Percentiles rank a stretch among this genome's conserved stretches.
phyloP scores from a whole-genome alignment of 352 stramenopile species.

The Phytophthora europaea region DNA sequence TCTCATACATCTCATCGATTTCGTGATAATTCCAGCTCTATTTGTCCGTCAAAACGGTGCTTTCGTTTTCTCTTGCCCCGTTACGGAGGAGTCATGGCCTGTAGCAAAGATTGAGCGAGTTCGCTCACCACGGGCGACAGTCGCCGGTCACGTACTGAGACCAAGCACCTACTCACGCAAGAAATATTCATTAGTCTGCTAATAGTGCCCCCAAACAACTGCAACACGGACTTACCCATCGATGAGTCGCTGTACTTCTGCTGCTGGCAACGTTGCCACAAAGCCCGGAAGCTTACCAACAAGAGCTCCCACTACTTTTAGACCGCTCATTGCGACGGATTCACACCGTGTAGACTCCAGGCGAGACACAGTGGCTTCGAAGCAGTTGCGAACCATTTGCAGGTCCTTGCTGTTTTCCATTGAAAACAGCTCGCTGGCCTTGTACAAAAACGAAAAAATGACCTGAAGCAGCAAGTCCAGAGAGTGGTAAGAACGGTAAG shows the following conservation, averaged over 20 bases:
- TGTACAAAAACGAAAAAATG: slow-evolving; percentile 62
- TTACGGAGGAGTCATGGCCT: slow-evolving; percentile 44
- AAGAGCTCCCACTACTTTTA: slow-evolving; percentile 69
- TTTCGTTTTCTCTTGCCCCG: not conserved
- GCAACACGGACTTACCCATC: slow-evolving; percentile 32
- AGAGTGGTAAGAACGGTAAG: slow-evolving; percentile 9
- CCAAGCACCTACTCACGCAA: slow-evolving; percentile 43
- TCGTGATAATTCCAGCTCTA: not conserved
- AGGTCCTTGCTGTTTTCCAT: slow-evolving; percentile 29
- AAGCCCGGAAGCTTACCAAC: slow-evolving; percentile 61
- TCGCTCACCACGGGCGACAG: slow-evolving; percentile 42
- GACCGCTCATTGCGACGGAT: slow-evolving; percentile 55
- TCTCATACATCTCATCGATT: not conserved
- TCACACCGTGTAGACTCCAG: slow-evolving; percentile 39
- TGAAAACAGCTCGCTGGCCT: slow-evolving; percentile 35
- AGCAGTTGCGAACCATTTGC: slow-evolving; percentile 37
- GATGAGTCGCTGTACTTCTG: slow-evolving; percentile 40
- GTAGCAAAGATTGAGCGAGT: slow-evolving; percentile 64
- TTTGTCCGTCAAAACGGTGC: slow-evolving; percentile 15
- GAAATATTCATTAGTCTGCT: not conserved
- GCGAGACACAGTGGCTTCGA: slow-evolving; percentile 26
- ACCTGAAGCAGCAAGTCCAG: slow-evolving; percentile 33
- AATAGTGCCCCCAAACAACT: slow-evolving; percentile 2
- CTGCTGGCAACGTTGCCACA: slow-evolving; percentile 34
- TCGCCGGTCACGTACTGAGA: slow-evolving; percentile 42